Base-by-base conservation (phyloP, 108 stramenopile genomes). In the Parmales sp. region DNA sequence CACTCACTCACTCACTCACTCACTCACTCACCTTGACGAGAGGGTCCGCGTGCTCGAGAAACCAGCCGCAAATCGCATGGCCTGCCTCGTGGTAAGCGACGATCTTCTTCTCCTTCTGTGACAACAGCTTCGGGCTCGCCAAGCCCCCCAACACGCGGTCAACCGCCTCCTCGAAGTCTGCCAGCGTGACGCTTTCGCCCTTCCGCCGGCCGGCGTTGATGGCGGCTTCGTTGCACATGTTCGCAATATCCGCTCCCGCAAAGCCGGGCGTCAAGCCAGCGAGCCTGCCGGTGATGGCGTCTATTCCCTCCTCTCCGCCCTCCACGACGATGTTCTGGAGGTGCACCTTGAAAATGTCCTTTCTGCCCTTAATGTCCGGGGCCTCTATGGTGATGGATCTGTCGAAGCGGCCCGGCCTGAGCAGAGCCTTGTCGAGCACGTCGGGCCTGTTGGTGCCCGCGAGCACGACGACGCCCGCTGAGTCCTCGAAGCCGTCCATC, bases 61-160 rank as follows among this genome's bases (percentile, higher is more conserved):
- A 93, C 94, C 94, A 95, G 48, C 90, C 89, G 0, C 82, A 91
- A 23, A 95, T 88, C 23, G 94, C 92, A 69, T 97, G 94, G n/a
- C 96, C 96, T 9, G 96, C 94, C 82, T 97, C 96, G 73, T 97
- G 96, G 79, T 95, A 87, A 1, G 96, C 96, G 29, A 97, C 95
- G 39, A 95, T 92, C 19, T 75, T 65, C 66, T 82, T 82, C 77
- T 97, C 93, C 39, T 91, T 86, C 19, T 76, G 68, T 44, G 87
- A 81, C 88, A 97, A 95, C 65, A 97, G 88, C 72, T 92, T 89
- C 72, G 91, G 86, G 54, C 84, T 82, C 71, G 94, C 94, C 71
- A 98, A 76, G n/a, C 97, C 97, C 22, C 92, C 95, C 67, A 98
- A 90, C 64, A 98, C 85, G 46, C 96, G 84, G 68, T 98, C 96